Evolutionary conservation across 306 rosid species (phyloP), one percentile per base, ranked within the genome.

Genomic region (Calophaca sinica): DNA sequence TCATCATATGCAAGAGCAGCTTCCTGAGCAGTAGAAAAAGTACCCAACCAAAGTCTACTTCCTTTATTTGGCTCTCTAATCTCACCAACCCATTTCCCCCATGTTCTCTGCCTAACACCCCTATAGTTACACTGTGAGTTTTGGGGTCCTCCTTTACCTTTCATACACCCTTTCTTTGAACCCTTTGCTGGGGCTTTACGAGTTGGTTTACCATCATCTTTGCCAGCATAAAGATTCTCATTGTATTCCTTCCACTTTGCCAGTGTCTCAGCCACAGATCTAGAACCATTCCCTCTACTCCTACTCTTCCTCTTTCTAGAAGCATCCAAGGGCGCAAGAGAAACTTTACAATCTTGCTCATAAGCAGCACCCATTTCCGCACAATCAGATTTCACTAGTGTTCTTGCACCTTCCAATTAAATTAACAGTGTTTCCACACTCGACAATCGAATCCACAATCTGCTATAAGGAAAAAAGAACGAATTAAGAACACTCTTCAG

Each of bases 11-110:
- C 85, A 48, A 76, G 82, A 6, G 98, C 96, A 52, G 98, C 98
- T 55, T 90, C 91, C 15, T 74, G 48, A 2, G 96, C 98, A 2
- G 78, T 83, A 1, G 96, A 80, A 3, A 88, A 93, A 41, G 98
- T 90, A 14, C 98, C 98, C 31, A 93, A 81, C 98, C 98, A 93
- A 13, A 93, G 94, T 48, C 98, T 81, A 12, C 74, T 88, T 0
- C 98, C 96, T 75, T 88, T 75, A 38, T 93, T 85, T 0, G 99
- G 99, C 70, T 90, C 97, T 11, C 99, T 67, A 12, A 96, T 92
- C 79, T 96, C 99, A 0, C 92, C 96, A 62, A 96, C 99, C 99
- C 99, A 96, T 55, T 90, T 92, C 0, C 99, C 99, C 99, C 99
- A 96, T 0, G 98, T 96, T 73, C 99, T 92, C 83, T 96, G 99